Base-by-base conservation (phyloP, 257 asterid genomes). In the Nicotiana benthamiana region DNA sequence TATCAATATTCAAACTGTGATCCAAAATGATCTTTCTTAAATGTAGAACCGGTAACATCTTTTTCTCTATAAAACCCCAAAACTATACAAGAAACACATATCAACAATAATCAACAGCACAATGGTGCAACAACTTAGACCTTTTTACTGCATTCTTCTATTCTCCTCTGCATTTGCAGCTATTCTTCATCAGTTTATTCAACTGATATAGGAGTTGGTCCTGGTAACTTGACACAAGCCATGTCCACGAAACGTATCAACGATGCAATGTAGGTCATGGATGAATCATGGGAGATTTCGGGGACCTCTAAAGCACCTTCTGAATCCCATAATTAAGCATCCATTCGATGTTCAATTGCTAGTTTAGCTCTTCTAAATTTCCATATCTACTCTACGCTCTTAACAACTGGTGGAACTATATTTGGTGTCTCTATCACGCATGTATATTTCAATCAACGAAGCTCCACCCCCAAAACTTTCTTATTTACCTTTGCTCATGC, bases 261-360 rank as follows among this genome's bases (percentile, higher is more conserved):
- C 61, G 86, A 86, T 81, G 92, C 87, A 78, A 75, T 83, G 86
- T 82, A 65, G 82, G 84, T 83, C 88, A 3, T 70, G 90, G 86
- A 86, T 89, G 88, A 90, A 90, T 64, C 96, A 91, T n/a, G 93
- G 96, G 66, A 87, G 94, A 88, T 86, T 85, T 17, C 89, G 91
- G 0, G 92, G 91, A 30, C 85, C 87, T 15, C 84, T 64, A 32
- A 86, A 83, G 77, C 90, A 85, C 77, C 84, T 91, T 13, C 82
- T 87, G n/a, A 83, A 83, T 68, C 90, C 92, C 11, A 70, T 88
- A 5, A 80, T 60, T 32, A 67, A 85, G 75, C 87, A 78, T 63
- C 84, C 87, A 5, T 70, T 81, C 76, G 84, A 60, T 81, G 74
- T 81, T 81, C 89, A 89, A 66, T 81, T 88, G 83, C 65, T 86